Evolutionary conservation across 352 stramenopile genomes (phyloP).

Genomic region (Globisporangium yorkense): DNA sequence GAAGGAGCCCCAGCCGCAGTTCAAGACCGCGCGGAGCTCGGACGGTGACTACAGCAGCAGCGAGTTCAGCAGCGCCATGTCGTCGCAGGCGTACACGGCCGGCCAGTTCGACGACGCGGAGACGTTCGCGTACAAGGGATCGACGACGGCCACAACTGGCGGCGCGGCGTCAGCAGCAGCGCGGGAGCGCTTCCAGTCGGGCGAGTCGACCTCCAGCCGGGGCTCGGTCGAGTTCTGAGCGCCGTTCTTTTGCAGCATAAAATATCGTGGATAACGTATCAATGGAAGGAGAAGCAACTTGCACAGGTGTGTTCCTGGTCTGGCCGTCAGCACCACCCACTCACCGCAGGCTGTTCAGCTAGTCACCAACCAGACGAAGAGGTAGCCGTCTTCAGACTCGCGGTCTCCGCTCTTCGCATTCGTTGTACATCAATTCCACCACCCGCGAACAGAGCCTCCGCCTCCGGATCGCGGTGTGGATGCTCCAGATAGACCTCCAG

Average conservation of each 20-base stretch:
- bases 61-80: slow-evolving; percentile 18
- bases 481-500: neutral
- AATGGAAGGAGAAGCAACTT: neutral
- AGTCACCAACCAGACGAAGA: too few relatives aligned
- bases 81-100: slow-evolving; percentile 17
- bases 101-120: slow-evolving; percentile 49
- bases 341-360: neutral
- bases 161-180: neutral
- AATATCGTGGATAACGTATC: neutral
- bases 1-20: slow-evolving; percentile 13
- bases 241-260: neutral
- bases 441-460: slow-evolving; percentile 35
- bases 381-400: too few relatives aligned
- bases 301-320: too few relatives aligned
- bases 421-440: slow-evolving; percentile 46
- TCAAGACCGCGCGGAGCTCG: slow-evolving; percentile 27
- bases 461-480: neutral
- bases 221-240: slow-evolving; percentile 59
- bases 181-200: slow-evolving; percentile 17
- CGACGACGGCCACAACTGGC: slow-evolving; percentile 6
- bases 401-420: too few relatives aligned
- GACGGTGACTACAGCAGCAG: slow-evolving; percentile 12
- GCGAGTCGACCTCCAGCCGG: slow-evolving; percentile 19
- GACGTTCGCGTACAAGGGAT: slow-evolving; percentile 6
- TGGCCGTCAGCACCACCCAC: neutral